Base-by-base conservation (phyloP, 176 grass and related monocot genomes). In the Phoenix roebelenii region DNA sequence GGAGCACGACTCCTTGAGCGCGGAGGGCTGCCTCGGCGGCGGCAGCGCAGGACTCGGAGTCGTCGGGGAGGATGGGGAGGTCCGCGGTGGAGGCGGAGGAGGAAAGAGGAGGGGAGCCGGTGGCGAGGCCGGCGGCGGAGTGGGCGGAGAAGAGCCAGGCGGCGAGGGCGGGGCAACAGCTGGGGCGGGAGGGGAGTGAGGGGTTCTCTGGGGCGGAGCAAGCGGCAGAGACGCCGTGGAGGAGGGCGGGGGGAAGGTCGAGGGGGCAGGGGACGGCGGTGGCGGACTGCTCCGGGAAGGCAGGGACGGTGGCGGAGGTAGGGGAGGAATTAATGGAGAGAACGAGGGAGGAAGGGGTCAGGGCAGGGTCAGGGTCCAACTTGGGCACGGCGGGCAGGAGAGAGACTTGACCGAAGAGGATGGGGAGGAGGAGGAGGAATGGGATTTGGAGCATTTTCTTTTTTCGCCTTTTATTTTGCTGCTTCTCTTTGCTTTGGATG, bases 241-340 rank as follows among this genome's bases (percentile, higher is more conserved):
- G 67, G 56, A 98, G 88, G 18, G 53, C 15, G 25, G 79, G 72
- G 51, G 77, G 30, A 0, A 85, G 93, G 52, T 74, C 35, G 62
- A 98, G 68, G 19, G 93, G 84, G 71, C 93, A 98, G 12, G 93
- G 79, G 4, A 77, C 60, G 29, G 59, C 73, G 22, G 75, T 35
- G 62, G 90, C 70, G 3, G 94, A 92, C 75, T 98, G 94, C 59
- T 98, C 94, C 4, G 88, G 93, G 84, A 98, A 98, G 28, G 94
- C 94, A 54, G 94, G 93, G 77, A 98, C 89, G 66, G 84, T 98
- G 68, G 67, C 68, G 1, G 54, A 26, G 25, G 26, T 44, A 12
- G 35, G 18, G 16, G 59, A 18, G 30, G 26, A 23, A 0, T 20
- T 20, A 20, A 65, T 25, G 20, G 58, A 0, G 74, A 65, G 5